A percentile compares a stretch with the other conserved stretches of the same genome.
phyloP scores from a whole-genome alignment of 805 yeast species.

The Dipodascus albidus region DNA sequence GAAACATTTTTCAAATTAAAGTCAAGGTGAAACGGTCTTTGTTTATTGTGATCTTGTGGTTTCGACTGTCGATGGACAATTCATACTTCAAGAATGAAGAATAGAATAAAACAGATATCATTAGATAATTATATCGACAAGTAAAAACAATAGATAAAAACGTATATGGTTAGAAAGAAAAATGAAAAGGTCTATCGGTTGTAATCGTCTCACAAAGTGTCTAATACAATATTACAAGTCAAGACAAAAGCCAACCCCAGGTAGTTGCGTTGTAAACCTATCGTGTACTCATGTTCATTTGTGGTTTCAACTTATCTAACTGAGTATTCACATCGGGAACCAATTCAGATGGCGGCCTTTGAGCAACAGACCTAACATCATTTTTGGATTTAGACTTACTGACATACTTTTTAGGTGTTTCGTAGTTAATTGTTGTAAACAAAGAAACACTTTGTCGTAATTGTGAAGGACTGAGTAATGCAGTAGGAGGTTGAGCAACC shows the following conservation, averaged over 20 bases:
- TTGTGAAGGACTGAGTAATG: not conserved
- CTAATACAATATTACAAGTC: too few species aligned
- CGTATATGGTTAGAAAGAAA: not conserved
- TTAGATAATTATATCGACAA: too few species aligned
- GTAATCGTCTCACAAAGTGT: not conserved
- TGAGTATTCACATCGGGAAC: conserved; percentile 14
- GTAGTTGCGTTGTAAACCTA: too few species aligned
- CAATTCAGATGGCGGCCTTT: conserved; percentile 10
- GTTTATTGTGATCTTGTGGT: too few species aligned
- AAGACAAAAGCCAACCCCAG: too few species aligned
- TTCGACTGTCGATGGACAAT: too few species aligned
- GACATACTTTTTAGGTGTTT: conserved; percentile 8
- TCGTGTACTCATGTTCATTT: conserved; percentile 17
- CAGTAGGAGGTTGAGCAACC: not conserved
- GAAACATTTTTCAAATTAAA: too few species aligned
- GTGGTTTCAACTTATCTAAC: conserved; percentile 13
- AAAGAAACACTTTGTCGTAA: not conserved
- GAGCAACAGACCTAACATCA: not conserved
- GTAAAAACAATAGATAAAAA: too few species aligned
- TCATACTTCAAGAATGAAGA: too few species aligned
- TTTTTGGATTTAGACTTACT: not conserved
- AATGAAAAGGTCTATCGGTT: not conserved
- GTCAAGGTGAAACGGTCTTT: too few species aligned
- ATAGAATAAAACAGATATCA: too few species aligned
- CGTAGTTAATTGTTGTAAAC: not conserved